phyloP scores from a whole-genome alignment of 1,284 basidiomycete species.

The Rhodotorula sp. region DNA sequence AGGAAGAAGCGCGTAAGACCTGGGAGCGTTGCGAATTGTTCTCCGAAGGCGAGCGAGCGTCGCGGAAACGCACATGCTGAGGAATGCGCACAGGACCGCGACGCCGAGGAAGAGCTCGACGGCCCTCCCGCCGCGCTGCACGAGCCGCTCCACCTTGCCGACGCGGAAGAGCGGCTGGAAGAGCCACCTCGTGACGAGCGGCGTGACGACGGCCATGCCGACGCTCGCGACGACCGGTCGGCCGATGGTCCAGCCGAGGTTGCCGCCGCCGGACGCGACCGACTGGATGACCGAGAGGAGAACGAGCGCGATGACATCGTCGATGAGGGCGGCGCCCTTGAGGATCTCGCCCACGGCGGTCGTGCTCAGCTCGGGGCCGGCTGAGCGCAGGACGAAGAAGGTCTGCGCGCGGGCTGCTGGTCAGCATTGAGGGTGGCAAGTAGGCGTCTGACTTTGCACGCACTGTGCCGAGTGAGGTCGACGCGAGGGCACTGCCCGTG shows the following conservation, averaged over 20 bases:
- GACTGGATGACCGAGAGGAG: slow-evolving; percentile 56
- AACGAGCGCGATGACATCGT: slow-evolving; percentile 61
- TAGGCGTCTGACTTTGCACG: not conserved
- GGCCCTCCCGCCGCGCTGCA: slow-evolving; percentile 3
- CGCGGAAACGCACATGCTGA: slow-evolving; percentile 46
- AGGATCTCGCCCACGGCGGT: slow-evolving; percentile 59
- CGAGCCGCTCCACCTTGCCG: not conserved
- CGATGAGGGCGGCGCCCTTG: slow-evolving; percentile 59
- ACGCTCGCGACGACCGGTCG: slow-evolving; percentile 54
- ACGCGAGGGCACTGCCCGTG: slow-evolving; percentile 58
- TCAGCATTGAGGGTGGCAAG: not conserved
- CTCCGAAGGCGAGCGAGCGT: slow-evolving; percentile 6
- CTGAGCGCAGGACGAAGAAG: slow-evolving; percentile 54
- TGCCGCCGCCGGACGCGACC: slow-evolving; percentile 46
- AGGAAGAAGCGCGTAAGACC: not conserved
- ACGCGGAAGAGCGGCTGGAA: slow-evolving; percentile 41
- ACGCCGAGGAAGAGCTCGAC: slow-evolving; percentile 23
- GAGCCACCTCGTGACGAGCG: slow-evolving; percentile 46
- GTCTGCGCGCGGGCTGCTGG: slow-evolving; percentile 34
- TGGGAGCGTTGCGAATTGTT: no score
- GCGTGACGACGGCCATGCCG: slow-evolving; percentile 50
- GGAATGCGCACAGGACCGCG: slow-evolving; percentile 31
- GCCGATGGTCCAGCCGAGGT: slow-evolving; percentile 52
- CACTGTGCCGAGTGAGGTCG: slow-evolving; percentile 59
- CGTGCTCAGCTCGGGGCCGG: slow-evolving; percentile 50